phyloP scores from a whole-genome alignment of 768 basidiomycete genomes.

The Leccinum fibrillosum region DNA sequence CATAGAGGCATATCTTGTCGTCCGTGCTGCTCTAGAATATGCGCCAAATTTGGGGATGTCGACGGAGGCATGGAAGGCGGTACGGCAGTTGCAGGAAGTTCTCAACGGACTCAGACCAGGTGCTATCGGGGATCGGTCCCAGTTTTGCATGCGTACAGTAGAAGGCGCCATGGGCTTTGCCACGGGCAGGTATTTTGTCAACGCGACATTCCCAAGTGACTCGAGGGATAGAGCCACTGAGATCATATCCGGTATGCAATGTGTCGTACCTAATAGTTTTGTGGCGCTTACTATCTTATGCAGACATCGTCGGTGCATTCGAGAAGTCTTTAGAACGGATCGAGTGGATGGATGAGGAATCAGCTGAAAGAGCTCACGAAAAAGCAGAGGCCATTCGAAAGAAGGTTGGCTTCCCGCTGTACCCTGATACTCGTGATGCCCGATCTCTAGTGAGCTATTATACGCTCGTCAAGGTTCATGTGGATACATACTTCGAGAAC shows the following conservation, averaged over 20 bases:
- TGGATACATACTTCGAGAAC: conserved; percentile 80
- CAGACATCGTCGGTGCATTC: conserved; percentile 81
- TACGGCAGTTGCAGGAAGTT: conserved; percentile 64
- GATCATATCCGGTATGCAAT: conserved; percentile 66
- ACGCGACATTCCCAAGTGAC: conserved; percentile 74
- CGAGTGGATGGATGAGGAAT: conserved; percentile 89
- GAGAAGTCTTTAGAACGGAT: conserved; percentile 68
- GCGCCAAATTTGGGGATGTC: conserved; percentile 69
- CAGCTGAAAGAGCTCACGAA: conserved; percentile 75
- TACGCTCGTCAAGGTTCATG: conserved; percentile 56
- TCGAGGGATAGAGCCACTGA: conserved; percentile 78
- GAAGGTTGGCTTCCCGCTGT: conserved; percentile 92
- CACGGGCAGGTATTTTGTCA: conserved; percentile 85
- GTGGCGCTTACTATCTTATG: conserved; percentile 15
- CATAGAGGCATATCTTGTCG: conserved; percentile 83
- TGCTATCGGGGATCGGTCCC: conserved; percentile 74
- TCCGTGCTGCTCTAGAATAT: conserved; percentile 66
- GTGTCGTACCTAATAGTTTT: not conserved
- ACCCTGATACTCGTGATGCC: conserved; percentile 75
- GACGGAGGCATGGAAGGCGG: conserved; percentile 78
- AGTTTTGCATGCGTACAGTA: conserved; percentile 75
- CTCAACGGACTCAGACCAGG: conserved; percentile 87
- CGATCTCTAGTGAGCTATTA: conserved; percentile 75
- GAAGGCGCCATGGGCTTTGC: conserved; percentile 83
- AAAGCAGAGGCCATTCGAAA: conserved; percentile 65